Evolutionary conservation across 495 filamentous ascomycete species (phyloP), one percentile per base, ranked within the genome.

Genomic region (Trichoderma parareesei): DNA sequence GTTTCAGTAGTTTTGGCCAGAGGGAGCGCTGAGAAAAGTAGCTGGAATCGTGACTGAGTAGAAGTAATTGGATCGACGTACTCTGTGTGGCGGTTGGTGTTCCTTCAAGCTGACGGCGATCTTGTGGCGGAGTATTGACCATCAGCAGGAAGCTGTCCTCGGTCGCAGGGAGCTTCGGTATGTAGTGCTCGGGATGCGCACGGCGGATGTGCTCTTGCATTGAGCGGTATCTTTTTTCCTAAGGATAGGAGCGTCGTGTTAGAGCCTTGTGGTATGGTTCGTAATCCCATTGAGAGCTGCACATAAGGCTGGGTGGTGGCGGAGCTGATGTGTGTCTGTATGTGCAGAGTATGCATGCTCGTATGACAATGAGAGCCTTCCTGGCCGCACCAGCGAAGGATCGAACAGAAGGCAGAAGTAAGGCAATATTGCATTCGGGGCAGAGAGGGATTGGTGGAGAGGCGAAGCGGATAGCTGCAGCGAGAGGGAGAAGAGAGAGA

Each of bases 151-250:
- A 97, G 87, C 92, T 97, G 81, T 98, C 94, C 74, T 97, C 93
- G 69, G 94, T 98, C 57, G 94, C 94, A 73, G 94, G 94, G 71
- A 98, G 91, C 87, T 98, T 98, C 66, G 94, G 87, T 69, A 98
- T 97, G 77, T 97, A 98, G 77, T 97, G 88, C 72, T 95, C 93
- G 63, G 94, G 95, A 77, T 98, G 94, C 73, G 94, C 94, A 75
- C 94, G 87, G 69, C 94, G 91, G 69, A 98, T 98, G 72, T 98
- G 94, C 84, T 98, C 94, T 80, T 97, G 95, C 90, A 98, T 98
- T 62, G 93, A 97, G 73, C 94, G 93, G 82, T 92, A 98, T 71
- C 92, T 88, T 77, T 97, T 96, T 79, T 97, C 92, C 92, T 97
- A 77, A 73, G 42, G 42, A 38, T n/a, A 3, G 49, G 20, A 37